phyloP scores from a whole-genome alignment of 306 rosid species.

The Calophaca sinica region DNA sequence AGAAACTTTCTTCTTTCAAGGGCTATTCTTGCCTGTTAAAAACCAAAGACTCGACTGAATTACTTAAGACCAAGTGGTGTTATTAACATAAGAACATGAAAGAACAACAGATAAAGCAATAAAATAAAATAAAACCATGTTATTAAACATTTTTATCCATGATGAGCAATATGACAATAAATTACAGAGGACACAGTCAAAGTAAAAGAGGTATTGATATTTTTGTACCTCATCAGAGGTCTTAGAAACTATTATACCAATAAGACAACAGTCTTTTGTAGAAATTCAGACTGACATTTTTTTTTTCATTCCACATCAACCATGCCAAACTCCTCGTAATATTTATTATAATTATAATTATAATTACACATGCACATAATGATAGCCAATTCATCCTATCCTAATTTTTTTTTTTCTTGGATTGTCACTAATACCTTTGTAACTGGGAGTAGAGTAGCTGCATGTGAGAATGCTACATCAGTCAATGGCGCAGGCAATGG shows the following conservation, averaged over 20 bases:
- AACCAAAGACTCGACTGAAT: constrained; percentile 45
- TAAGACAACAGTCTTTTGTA: not conserved
- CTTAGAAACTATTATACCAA: constrained; percentile 21
- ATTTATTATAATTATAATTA: not conserved
- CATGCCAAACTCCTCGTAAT: constrained; percentile 40
- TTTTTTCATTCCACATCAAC: constrained; percentile 1
- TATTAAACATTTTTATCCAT: not conserved
- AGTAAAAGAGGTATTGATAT: constrained; percentile 10
- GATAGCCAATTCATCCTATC: constrained; percentile 30
- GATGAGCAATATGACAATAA: constrained; percentile 23
- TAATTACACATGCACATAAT: not conserved
- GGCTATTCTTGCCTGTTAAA: constrained; percentile 90
- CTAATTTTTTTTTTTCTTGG: not conserved
- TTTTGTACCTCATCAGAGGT: constrained; percentile 5
- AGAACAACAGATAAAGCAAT: constrained; percentile 12
- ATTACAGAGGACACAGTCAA: constrained; percentile 7
- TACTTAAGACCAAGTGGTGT: constrained; percentile 40
- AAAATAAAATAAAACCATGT: constrained; percentile 11
- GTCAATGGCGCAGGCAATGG: constrained; percentile 95
- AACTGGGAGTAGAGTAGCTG: constrained; percentile 97
- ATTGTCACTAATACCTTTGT: constrained; percentile 72
- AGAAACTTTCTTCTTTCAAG: constrained; percentile 95
- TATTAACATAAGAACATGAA: constrained; percentile 33
- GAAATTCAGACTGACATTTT: constrained; percentile 28
- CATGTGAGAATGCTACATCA: constrained; percentile 98